Evolutionary conservation across 306 rosid genomes (phyloP).

Genomic region (Rosa chinensis): DNA sequence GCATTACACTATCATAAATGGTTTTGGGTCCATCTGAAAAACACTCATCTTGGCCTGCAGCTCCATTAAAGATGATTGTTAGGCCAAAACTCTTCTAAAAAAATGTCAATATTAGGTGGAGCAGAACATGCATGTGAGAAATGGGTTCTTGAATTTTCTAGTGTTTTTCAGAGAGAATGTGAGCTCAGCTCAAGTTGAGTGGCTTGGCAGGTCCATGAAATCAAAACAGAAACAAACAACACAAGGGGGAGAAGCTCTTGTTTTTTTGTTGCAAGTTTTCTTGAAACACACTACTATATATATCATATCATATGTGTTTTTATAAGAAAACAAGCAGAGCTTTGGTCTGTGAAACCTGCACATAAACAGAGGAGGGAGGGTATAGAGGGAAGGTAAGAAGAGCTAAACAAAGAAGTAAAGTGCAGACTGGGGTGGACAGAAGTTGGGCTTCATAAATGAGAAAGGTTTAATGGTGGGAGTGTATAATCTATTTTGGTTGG

Average conservation of each 20-base stretch:
- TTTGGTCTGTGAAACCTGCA: constrained; percentile 3
- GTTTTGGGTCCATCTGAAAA: constrained; percentile 28
- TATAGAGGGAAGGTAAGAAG: constrained; percentile 30
- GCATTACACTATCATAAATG: constrained; percentile 32
- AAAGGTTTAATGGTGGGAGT: constrained; percentile 26
- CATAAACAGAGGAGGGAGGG: not conserved
- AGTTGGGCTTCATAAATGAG: constrained; percentile 54
- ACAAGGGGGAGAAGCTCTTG: constrained; percentile 30
- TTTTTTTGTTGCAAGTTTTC: constrained; percentile 32
- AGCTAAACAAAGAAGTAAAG: not conserved
- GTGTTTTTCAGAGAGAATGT: constrained; percentile 41
- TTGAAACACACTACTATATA: not conserved
- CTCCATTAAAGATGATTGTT: constrained; percentile 20
- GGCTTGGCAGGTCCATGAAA: constrained; percentile 36
- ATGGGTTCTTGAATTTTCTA: constrained; percentile 21
- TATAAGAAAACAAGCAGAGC: constrained; percentile 16
- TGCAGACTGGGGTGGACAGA: constrained; percentile 16
- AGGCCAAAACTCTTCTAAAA: constrained; percentile 13
- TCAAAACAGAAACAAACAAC: constrained; percentile 41
- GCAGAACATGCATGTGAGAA: constrained; percentile 21
- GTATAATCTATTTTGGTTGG: constrained; percentile 37
- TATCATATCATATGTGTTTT: not conserved
- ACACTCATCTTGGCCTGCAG: constrained; percentile 31
- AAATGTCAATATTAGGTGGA: not conserved
- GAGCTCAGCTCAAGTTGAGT: constrained; percentile 40